phyloP scores from a whole-genome alignment of 768 basidiomycete genomes.

The Hygrocybe punicea region DNA sequence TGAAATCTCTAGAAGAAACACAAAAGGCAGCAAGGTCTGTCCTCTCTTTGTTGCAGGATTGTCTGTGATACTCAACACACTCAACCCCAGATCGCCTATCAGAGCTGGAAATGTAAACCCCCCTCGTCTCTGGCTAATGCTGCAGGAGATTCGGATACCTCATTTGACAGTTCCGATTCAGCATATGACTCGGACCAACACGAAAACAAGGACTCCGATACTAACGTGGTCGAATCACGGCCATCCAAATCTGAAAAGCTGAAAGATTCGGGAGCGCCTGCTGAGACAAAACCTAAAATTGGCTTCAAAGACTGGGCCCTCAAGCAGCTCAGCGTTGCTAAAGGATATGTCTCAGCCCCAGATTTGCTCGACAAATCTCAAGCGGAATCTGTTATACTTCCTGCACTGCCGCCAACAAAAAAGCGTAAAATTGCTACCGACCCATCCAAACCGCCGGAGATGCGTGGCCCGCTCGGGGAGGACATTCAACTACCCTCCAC shows the following conservation, averaged over 20 bases:
- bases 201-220: constrained; percentile 21
- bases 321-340: constrained; percentile 60
- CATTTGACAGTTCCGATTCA: constrained; percentile 78
- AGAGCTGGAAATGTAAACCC: constrained; percentile 46
- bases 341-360: constrained; percentile 32
- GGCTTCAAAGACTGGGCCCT: constrained; percentile 91
- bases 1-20: constrained; percentile 43
- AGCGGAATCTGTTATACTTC: constrained; percentile 13
- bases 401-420: constrained; percentile 38
- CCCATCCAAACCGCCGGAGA: constrained; percentile 33
- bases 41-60: neutral
- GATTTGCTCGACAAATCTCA: constrained; percentile 15
- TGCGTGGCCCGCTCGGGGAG: constrained; percentile 80
- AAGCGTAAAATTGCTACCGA: constrained; percentile 45
- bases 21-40: constrained; percentile 41
- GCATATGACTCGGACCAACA: constrained; percentile 36
- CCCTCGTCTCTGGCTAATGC: constrained; percentile 20
- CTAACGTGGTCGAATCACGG: constrained; percentile 13
- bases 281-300: neutral
- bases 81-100: constrained; percentile 36
- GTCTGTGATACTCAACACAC: neutral
- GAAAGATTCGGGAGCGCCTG: constrained; percentile 5
- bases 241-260: constrained; percentile 21
- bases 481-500: constrained; percentile 64
- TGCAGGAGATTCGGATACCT: constrained; percentile 48